Evolutionary conservation across 768 basidiomycete species (phyloP).

Genomic region (Tricholoma hemisulphureum): DNA sequence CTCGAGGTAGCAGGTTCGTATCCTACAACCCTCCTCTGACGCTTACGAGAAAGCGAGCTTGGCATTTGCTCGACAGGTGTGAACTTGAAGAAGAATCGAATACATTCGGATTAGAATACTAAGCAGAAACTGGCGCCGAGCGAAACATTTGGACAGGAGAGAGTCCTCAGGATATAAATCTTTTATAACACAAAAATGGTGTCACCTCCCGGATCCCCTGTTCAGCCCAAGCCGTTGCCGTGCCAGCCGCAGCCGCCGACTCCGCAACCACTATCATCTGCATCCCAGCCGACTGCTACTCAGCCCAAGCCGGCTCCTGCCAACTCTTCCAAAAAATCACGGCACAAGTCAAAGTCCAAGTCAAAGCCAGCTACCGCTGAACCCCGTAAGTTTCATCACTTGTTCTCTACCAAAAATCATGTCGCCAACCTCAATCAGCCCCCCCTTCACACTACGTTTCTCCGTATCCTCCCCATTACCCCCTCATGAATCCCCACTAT

Average conservation of each 20-base stretch:
- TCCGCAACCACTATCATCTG: conserved; percentile 34
- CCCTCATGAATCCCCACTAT: conserved; percentile 72
- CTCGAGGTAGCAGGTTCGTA: conserved; percentile 8
- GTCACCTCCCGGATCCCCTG: conserved; percentile 45
- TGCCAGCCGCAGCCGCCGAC: conserved; percentile 45
- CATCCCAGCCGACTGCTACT: conserved; percentile 44
- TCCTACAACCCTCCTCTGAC: background rate
- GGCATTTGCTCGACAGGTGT: background rate
- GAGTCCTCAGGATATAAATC: background rate
- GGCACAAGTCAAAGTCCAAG: conserved; percentile 50
- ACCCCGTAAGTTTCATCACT: conserved; percentile 19
- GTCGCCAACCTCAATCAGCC: conserved; percentile 27
- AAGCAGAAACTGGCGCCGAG: conserved; percentile 32
- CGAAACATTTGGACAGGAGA: conserved; percentile 20
- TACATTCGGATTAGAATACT: conserved; percentile 15
- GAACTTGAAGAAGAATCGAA: background rate
- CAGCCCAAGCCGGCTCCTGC: conserved; percentile 25
- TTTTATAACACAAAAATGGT: conserved; percentile 36
- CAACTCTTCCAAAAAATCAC: conserved; percentile 42
- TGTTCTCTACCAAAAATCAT: conserved; percentile 21
- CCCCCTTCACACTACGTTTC: conserved; percentile 33
- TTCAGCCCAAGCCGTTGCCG: conserved; percentile 37
- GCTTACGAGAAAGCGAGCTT: conserved; percentile 3
- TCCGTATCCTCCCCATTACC: conserved; percentile 54
- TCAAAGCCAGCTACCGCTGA: conserved; percentile 14